These are phyloP conservation scores for Pseudopediastrum boryanum DNA, from an alignment of 139 green algal genomes.

Conservation along the genomic window DNA sequence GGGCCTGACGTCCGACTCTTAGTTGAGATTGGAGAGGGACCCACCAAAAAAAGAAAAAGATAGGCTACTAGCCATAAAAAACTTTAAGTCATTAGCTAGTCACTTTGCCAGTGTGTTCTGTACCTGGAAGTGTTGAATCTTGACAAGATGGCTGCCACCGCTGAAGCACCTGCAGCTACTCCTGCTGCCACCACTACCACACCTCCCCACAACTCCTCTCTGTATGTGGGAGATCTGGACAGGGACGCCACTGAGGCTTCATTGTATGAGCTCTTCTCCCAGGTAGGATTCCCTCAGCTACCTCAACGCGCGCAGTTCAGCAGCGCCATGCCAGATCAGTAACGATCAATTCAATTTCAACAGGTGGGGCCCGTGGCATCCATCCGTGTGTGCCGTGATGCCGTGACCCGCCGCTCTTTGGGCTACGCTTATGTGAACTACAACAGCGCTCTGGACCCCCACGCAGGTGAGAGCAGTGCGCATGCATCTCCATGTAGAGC, in stretches of 20 bases:
- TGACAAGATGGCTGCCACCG: constrained; percentile 35
- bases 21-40: constrained; percentile 31
- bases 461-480: constrained; percentile 64
- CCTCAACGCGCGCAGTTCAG: constrained; percentile 15
- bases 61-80: too few species aligned
- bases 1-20: constrained; percentile 32
- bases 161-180: not conserved
- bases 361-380: constrained; percentile 91
- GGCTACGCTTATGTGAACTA: constrained; percentile 98
- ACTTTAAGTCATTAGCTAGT: too few species aligned
- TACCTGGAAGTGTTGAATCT: too few species aligned
- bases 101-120: too few species aligned
- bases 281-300: constrained; percentile 61
- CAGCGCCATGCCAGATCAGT: not conserved
- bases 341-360: not conserved
- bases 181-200: constrained; percentile 34
- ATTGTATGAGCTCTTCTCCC: constrained; percentile 91
- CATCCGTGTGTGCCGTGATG: constrained; percentile 93
- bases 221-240: constrained; percentile 96
- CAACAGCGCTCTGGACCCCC: constrained; percentile 83
- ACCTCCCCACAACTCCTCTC: constrained; percentile 70
- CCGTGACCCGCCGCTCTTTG: constrained; percentile 90
- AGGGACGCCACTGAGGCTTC: constrained; percentile 87
- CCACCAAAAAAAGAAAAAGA: constrained; percentile 41
- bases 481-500: not conserved